Conservation (phyloP, 352 stramenopile genomes). For the Hyaloperonospora arabidopsidis region DNA sequence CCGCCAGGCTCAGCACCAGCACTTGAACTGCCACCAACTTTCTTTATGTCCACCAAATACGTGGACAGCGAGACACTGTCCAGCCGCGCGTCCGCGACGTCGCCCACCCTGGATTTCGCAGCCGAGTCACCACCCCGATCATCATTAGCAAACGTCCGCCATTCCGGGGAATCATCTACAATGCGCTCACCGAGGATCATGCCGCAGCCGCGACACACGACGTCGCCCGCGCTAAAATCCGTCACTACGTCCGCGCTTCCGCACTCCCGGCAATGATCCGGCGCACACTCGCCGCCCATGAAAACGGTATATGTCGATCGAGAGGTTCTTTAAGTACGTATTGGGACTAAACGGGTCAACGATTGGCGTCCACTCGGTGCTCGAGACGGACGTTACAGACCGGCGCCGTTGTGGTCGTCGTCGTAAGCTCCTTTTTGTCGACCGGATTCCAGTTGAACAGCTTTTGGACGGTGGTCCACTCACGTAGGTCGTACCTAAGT, state of each 20-base stretch:
- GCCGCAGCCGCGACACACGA: conserved; percentile 74
- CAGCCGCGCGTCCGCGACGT: conserved; percentile 52
- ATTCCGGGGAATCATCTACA: conserved; percentile 84
- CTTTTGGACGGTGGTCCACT: conserved; percentile 23
- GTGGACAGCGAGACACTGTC: conserved; percentile 56
- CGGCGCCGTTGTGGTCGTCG: too few relatives aligned
- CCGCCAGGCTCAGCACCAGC: conserved; percentile 13
- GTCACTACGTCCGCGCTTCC: conserved; percentile 72
- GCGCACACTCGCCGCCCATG: conserved; percentile 61
- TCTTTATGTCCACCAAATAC: conserved; percentile 56
- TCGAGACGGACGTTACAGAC: too few relatives aligned
- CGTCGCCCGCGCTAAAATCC: conserved; percentile 70
- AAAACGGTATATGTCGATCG: not conserved
- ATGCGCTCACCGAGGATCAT: conserved; percentile 84
- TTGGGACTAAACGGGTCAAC: too few relatives aligned
- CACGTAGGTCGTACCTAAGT: conserved; percentile 6
- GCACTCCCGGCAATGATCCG: conserved; percentile 53
- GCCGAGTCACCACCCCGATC: conserved; percentile 67
- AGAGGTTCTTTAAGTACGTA: too few relatives aligned
- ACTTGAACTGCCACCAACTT: conserved; percentile 25
- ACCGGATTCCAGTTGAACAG: not conserved
- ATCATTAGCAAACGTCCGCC: conserved; percentile 84
- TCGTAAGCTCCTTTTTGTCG: too few relatives aligned
- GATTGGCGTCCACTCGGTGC: too few relatives aligned
- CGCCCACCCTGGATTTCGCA: conserved; percentile 77